Evolutionary conservation across 306 rosid species (phyloP), one percentile per base, ranked within the genome.

Genomic region (Vigna trinervia): DNA sequence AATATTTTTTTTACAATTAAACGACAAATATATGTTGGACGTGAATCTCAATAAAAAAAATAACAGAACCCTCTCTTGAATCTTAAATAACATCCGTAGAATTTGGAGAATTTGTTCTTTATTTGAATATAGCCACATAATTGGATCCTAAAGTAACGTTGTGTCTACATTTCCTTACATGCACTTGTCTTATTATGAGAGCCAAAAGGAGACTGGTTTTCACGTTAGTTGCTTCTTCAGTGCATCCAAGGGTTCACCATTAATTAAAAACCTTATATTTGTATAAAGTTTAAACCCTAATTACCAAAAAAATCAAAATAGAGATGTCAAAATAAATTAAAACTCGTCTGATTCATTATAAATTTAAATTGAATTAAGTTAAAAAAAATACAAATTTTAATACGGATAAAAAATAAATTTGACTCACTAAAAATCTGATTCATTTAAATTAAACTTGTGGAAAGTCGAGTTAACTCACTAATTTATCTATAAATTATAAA

Each of bases 81-180:
- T 50, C 70, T 71, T 71, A 71, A 79, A 79, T 61, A 62, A 43
- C 83, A 78, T 67, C 83, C 83, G 59, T 74, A 58, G 86, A 83
- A 83, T 59, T 68, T 78, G 83, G 83, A 78, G 86, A 78, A 83
- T 77, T 78, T 78, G 83, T 83, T 67, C 80, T 64, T 65, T 3
- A 12, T 45, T 26, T 32, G 34, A 10, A 47, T 22, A 22, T 67
- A n/a, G 0, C 48, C 46, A 4, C 58, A 32, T 2, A 22, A 56
- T 20, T 71, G 64, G 48, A 6, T 34, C 2, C 14, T 11, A 6
- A 17, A n/a, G 53, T 17, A 6, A 51, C 0, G 22, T n/a, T 51
- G 69, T 6, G n/a, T 58, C 34, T 12, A 45, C 50, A 45, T 45
- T 45, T 45, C 54, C 60, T 59, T 52, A 34, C 62, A 13, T 3